These are phyloP conservation scores for Hypoxylon crocopeplum DNA, from an alignment of 495 filamentous ascomycete species.

Conservation along the genomic window DNA sequence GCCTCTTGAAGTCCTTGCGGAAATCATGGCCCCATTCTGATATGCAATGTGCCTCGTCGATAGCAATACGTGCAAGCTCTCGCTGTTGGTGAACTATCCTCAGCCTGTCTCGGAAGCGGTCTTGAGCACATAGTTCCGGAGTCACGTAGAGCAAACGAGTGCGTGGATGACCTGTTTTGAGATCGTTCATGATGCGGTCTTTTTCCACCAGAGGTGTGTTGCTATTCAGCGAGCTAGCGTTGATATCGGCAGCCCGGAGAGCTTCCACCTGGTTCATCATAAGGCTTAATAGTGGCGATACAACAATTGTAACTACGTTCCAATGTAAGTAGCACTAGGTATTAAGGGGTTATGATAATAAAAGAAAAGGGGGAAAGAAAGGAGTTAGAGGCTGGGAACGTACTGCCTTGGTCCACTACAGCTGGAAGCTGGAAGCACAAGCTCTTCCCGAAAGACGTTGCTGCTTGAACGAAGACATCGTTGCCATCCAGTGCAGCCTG, in stretches of 20 bases:
- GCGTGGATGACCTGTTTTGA: conserved; percentile 83
- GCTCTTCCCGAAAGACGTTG: conserved; percentile 96
- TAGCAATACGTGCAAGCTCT: conserved; percentile 82
- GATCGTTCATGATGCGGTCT: conserved; percentile 74
- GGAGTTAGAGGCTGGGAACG: conserved; percentile 14
- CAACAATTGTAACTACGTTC: conserved; percentile 79
- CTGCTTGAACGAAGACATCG: conserved; percentile 94
- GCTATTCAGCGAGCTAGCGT: conserved; percentile 87
- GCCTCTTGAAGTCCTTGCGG: conserved; percentile 84
- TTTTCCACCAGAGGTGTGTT: conserved; percentile 70
- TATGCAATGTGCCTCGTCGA: conserved; percentile 97
- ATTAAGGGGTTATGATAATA: neutral
- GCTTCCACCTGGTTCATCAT: conserved; percentile 96
- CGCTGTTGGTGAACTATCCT: conserved; percentile 77
- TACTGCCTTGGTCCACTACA: conserved; percentile 83
- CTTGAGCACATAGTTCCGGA: conserved; percentile 82
- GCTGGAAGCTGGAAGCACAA: conserved; percentile 94
- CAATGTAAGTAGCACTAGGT: conserved; percentile 18
- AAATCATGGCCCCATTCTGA: conserved; percentile 99
- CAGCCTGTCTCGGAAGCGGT: conserved; percentile 77
- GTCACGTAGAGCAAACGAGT: conserved; percentile 92
- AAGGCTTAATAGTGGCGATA: conserved; percentile 87
- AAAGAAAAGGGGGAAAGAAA: neutral
- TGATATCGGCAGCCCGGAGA: conserved; percentile 72
- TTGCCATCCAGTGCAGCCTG: conserved; percentile 76